Conservation (phyloP, 2,329 filamentous ascomycete genomes). For the Dendryphion nanum region DNA sequence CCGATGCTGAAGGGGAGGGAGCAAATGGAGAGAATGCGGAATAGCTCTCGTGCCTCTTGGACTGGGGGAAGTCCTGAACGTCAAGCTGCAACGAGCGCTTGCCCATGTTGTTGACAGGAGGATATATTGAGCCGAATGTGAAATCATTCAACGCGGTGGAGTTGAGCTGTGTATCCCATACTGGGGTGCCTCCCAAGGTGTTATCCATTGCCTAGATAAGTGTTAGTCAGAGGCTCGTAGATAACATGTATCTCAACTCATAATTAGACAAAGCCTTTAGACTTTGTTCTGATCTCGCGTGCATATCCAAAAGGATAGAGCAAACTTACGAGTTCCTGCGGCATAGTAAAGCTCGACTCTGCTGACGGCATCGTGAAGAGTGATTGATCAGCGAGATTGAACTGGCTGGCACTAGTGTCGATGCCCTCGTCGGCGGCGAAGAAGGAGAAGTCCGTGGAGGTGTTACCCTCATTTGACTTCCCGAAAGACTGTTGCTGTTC, state of each 20-base stretch:
- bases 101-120: conserved; percentile 14
- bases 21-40: conserved; percentile 22
- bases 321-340: conserved; percentile 29
- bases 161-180: conserved; percentile 23
- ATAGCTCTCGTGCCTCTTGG: conserved; percentile 32
- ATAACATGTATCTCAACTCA: no score
- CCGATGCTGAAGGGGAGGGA: conserved; percentile 6
- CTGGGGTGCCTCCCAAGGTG: conserved; percentile 25
- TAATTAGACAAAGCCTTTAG: no score
- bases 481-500: conserved; percentile 18
- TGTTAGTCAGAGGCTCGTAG: no score
- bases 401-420: conserved; percentile 19
- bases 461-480: conserved; percentile 32
- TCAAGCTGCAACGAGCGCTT: conserved; percentile 34
- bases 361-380: conserved; percentile 19
- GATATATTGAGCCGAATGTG: conserved; percentile 25
- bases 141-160: conserved; percentile 15
- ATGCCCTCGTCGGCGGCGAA: conserved; percentile 35
- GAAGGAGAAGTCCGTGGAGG: conserved; percentile 23
- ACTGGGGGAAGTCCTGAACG: conserved; percentile 28
- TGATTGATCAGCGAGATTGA: conserved; percentile 15
- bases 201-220: conserved; percentile 29
- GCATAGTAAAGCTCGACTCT: conserved; percentile 21
- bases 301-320: no score
- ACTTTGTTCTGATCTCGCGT: no score